These are phyloP conservation scores for Gynostemma pentaphyllum DNA, from an alignment of 306 rosid species.

Conservation along the genomic window DNA sequence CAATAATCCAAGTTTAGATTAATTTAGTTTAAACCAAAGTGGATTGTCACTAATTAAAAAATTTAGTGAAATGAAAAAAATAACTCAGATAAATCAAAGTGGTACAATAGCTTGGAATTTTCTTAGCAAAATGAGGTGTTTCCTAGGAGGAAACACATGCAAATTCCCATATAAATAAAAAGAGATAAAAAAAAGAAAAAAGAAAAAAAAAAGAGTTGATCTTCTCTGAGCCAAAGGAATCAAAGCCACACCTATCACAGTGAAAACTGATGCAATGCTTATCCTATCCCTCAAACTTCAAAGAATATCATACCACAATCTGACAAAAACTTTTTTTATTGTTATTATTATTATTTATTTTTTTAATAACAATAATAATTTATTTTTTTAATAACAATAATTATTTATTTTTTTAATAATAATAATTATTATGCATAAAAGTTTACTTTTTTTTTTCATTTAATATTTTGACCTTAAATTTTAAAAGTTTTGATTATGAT, in stretches of 20 bases:
- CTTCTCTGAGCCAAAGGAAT: background rate
- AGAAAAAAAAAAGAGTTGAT: background rate
- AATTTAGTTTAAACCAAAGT: background rate
- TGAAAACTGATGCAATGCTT: conserved; percentile 3
- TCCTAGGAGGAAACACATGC: conserved; percentile 7
- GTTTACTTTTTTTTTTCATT: too few species aligned
- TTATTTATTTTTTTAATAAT: too few species aligned
- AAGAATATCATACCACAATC: background rate
- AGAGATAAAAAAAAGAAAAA: background rate
- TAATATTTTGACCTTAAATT: too few species aligned
- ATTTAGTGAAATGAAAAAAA: too few species aligned
- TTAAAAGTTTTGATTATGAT: too few species aligned
- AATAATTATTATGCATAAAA: too few species aligned
- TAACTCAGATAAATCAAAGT: background rate
- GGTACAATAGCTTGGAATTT: background rate
- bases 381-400: too few species aligned
- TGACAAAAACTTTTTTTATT: background rate
- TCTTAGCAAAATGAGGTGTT: background rate
- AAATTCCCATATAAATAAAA: background rate
- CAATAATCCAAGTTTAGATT: background rate
- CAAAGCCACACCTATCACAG: conserved; percentile 4
- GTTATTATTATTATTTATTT: background rate
- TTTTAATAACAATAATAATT: background rate
- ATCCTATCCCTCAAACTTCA: conserved; percentile 9
- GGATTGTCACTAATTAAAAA: too few species aligned